These are phyloP conservation scores for Agrocybe pediades DNA, from an alignment of 768 basidiomycete genomes.

Conservation along the genomic window DNA sequence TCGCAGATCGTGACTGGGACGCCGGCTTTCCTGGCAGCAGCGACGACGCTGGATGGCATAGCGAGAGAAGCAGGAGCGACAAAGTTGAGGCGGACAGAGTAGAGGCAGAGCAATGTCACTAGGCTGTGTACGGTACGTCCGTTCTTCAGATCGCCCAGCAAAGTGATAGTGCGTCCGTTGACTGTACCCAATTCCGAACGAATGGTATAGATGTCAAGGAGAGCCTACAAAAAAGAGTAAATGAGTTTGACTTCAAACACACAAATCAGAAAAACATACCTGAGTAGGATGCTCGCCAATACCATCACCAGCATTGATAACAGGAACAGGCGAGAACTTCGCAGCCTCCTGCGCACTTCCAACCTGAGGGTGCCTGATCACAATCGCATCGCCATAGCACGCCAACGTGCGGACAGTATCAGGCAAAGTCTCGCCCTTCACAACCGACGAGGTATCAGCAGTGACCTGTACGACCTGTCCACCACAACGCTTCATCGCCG, in stretches of 20 bases:
- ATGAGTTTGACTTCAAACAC: conserved; percentile 1
- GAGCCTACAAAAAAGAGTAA: conserved; percentile 52
- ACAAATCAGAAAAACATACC: conserved; percentile 39
- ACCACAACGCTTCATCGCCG: conserved; percentile 98
- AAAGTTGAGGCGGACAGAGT: conserved; percentile 94
- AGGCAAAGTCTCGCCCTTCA: conserved; percentile 90
- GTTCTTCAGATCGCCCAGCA: conserved; percentile 96
- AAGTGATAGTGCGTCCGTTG: conserved; percentile 90
- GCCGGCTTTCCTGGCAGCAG: conserved; percentile 82
- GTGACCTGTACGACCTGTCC: conserved; percentile 90
- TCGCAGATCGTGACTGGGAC: conserved; percentile 79
- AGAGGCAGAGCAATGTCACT: conserved; percentile 88
- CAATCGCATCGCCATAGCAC: conserved; percentile 94
- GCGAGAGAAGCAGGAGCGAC: conserved; percentile 84
- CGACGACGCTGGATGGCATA: conserved; percentile 88
- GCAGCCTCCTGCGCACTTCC: conserved; percentile 96
- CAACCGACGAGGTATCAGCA: conserved; percentile 81
- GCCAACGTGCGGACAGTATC: conserved; percentile 94
- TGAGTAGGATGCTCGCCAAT: conserved; percentile 97
- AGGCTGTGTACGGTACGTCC: conserved; percentile 97
- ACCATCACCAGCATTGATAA: conserved; percentile 97
- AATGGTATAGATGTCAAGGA: conserved; percentile 91
- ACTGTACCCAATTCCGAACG: conserved; percentile 98
- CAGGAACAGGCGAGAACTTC: conserved; percentile 92
- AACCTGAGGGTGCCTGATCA: conserved; percentile 91